These are phyloP conservation scores for Pilatotrama ljubarskyi DNA, from an alignment of 768 basidiomycete species.

Conservation along the genomic window DNA sequence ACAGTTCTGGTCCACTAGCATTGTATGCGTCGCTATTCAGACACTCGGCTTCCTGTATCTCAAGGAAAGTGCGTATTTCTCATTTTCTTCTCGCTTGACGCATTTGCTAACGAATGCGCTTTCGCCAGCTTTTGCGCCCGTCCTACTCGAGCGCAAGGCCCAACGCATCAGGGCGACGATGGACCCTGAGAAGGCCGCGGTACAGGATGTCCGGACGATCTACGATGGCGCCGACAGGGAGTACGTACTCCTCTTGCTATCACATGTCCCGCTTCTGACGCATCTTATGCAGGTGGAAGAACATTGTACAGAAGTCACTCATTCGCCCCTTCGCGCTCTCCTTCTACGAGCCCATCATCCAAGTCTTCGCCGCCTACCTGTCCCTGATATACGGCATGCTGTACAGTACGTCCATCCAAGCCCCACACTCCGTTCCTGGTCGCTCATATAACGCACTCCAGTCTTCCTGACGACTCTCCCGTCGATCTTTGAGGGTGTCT, in stretches of 20 bases:
- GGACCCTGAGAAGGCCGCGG: constrained; percentile 47
- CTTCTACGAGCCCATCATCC: constrained; percentile 58
- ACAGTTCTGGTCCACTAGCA: constrained; percentile 69
- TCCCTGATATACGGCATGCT: constrained; percentile 64
- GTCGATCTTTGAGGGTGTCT: constrained; percentile 51
- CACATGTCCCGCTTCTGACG: background rate
- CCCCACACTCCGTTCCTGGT: background rate
- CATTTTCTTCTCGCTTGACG: no score
- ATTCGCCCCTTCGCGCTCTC: constrained; percentile 67
- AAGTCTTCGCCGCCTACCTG: constrained; percentile 65
- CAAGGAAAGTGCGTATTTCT: constrained; percentile 50
- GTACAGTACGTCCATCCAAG: constrained; percentile 43
- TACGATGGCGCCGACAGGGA: constrained; percentile 46
- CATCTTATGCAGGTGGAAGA: constrained; percentile 44
- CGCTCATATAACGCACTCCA: constrained; percentile 24
- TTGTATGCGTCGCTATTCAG: constrained; percentile 56
- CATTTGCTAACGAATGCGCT: constrained; percentile 20
- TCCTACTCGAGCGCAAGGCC: constrained; percentile 53
- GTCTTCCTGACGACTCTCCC: constrained; percentile 68
- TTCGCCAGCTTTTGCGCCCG: constrained; percentile 32
- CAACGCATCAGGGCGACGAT: constrained; percentile 41
- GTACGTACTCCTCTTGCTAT: constrained; percentile 31
- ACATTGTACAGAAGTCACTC: constrained; percentile 52
- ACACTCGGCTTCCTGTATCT: constrained; percentile 55
- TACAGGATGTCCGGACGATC: constrained; percentile 45